These are phyloP conservation scores for Blastocrithidia nonstop DNA, from an alignment of 208 protist genomes.

Conservation along the genomic window DNA sequence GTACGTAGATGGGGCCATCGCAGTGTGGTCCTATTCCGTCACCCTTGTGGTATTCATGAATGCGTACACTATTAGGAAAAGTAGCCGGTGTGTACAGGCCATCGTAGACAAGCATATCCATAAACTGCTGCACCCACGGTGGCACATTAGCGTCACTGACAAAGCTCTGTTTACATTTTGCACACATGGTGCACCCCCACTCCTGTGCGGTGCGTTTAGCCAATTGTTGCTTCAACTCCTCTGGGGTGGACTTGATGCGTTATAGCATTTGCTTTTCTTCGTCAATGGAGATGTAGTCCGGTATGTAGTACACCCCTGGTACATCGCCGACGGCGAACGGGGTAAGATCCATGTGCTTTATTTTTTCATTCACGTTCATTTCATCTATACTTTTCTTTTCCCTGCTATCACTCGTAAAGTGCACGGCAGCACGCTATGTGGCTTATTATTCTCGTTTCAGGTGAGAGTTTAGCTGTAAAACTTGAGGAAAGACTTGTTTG, in stretches of 20 bases:
- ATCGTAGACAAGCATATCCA: conserved; percentile 72
- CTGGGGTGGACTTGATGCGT: conserved; percentile 36
- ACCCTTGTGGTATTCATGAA: conserved; percentile 80
- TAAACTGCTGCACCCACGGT: conserved; percentile 59
- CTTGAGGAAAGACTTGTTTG: conserved; percentile 48
- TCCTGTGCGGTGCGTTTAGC: conserved; percentile 79
- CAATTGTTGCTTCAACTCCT: conserved; percentile 63
- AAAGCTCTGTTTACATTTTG: conserved; percentile 73
- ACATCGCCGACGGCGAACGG: conserved; percentile 49
- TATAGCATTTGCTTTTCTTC: conserved; percentile 63
- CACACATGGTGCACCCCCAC: conserved; percentile 85
- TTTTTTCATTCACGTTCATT: not conserved
- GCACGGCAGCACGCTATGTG: not conserved
- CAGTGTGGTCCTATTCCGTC: conserved; percentile 81
- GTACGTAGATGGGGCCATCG: conserved; percentile 84
- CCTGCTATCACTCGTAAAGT: not conserved
- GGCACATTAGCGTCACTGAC: conserved; percentile 78
- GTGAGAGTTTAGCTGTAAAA: conserved; percentile 40
- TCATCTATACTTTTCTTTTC: not conserved
- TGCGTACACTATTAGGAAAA: conserved; percentile 82
- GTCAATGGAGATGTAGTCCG: conserved; percentile 61
- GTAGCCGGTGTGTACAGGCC: conserved; percentile 76
- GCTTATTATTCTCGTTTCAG: conserved; percentile 11
- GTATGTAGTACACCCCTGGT: conserved; percentile 77
- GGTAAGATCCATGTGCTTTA: conserved; percentile 38